A percentile compares a stretch with the other conserved stretches of the same genome.
Evolutionary conservation across 768 basidiomycete genomes (phyloP).

Genomic region (Clavulina sp.): DNA sequence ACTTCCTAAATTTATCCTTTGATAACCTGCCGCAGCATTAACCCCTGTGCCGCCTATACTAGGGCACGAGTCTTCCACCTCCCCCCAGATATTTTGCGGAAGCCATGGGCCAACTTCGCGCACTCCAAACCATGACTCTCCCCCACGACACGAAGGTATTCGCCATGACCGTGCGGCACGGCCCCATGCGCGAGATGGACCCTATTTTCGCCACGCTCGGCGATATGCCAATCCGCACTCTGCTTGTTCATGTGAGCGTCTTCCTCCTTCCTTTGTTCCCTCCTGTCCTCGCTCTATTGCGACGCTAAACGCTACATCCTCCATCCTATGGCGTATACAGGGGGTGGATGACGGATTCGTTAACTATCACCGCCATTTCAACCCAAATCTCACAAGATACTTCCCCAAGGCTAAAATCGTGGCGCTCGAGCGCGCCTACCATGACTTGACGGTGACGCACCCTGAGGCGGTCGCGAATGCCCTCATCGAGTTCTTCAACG

Average conservation of each 20-base stretch:
- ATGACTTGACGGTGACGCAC: constrained; percentile 11
- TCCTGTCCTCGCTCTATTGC: not conserved
- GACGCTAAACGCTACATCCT: not conserved
- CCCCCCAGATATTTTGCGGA: not conserved
- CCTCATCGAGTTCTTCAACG: constrained; percentile 7
- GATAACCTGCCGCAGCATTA: not conserved
- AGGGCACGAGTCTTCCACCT: not conserved
- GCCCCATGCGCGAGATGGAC: not conserved
- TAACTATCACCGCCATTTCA: constrained; percentile 7
- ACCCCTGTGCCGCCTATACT: not conserved
- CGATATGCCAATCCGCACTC: not conserved
- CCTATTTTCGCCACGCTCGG: not conserved
- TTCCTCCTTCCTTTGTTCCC: not conserved
- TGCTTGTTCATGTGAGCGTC: constrained; percentile 10
- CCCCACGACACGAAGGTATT: not conserved
- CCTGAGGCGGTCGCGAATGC: constrained; percentile 2
- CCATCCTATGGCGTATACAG: constrained; percentile 1
- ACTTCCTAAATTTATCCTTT: not conserved
- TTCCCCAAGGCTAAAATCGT: constrained; percentile 13
- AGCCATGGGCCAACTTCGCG: not conserved
- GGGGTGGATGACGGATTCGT: constrained; percentile 11
- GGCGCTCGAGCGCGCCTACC: constrained; percentile 12
- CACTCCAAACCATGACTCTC: not conserved
- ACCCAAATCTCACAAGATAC: constrained; percentile 6
- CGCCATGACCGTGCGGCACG: not conserved